Evolutionary conservation across 805 yeast species (phyloP).

Genomic region (Starmerella gropengiesseri): DNA sequence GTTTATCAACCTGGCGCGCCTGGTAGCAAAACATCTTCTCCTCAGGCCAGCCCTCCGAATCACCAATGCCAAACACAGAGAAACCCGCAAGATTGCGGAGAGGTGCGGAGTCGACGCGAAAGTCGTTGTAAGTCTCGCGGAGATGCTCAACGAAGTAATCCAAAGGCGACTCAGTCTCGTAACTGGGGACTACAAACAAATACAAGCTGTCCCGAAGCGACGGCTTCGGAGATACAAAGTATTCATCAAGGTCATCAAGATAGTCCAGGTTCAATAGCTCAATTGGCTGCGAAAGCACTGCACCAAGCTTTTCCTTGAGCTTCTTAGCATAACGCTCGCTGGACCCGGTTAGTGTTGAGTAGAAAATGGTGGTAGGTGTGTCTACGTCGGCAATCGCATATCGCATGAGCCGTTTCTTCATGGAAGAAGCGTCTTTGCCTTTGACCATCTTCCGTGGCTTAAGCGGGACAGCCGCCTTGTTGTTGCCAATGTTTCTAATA

Average conservation of each 20-base stretch:
- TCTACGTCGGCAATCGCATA: slow-evolving; percentile 3
- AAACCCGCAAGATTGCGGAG: slow-evolving; percentile 60
- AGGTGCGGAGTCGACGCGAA: slow-evolving; percentile 76
- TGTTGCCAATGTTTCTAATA: too few relatives aligned
- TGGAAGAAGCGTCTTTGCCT: slow-evolving; percentile 1
- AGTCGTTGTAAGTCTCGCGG: slow-evolving; percentile 71
- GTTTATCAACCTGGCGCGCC: slow-evolving; percentile 60
- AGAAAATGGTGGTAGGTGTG: slow-evolving; percentile 38
- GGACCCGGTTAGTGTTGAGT: slow-evolving; percentile 78
- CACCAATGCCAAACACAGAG: slow-evolving; percentile 81
- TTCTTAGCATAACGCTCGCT: slow-evolving; percentile 56
- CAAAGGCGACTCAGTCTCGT: slow-evolving; percentile 84
- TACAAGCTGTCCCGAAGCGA: slow-evolving; percentile 35
- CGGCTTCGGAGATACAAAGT: slow-evolving; percentile 52
- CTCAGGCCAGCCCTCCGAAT: slow-evolving; percentile 67
- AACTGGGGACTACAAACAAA: slow-evolving; percentile 72
- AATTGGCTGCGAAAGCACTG: slow-evolving; percentile 34
- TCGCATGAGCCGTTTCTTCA: neutral
- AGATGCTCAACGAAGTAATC: slow-evolving; percentile 76
- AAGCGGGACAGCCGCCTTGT: slow-evolving; percentile 5
- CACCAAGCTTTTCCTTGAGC: slow-evolving; percentile 33
- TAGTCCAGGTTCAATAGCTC: slow-evolving; percentile 63
- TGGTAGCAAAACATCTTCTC: slow-evolving; percentile 72
- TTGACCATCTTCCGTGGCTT: slow-evolving; percentile 14
- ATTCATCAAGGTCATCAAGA: slow-evolving; percentile 72